Conservation (phyloP, 163 green algal species). For the Scenedesmus sp. region DNA sequence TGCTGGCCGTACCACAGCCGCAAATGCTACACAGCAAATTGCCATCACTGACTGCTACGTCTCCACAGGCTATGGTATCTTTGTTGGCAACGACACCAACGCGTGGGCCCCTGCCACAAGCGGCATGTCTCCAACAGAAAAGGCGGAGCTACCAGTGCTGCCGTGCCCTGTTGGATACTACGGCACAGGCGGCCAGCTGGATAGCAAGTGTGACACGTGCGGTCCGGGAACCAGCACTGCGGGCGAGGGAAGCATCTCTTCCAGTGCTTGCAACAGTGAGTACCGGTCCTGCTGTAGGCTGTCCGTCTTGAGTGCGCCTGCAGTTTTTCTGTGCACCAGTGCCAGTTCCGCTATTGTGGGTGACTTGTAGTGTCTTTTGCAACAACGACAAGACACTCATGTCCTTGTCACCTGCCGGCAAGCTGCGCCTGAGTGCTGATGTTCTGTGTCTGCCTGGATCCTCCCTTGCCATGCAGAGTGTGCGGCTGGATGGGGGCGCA, state of each 20-base stretch:
- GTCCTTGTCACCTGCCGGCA: neutral
- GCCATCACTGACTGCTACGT: conserved; percentile 6
- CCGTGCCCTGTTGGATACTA: neutral
- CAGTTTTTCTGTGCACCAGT: too few relatives aligned
- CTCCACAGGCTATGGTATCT: neutral
- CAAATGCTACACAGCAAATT: neutral
- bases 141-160: neutral
- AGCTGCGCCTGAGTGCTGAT: neutral
- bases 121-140: too few relatives aligned
- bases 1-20: neutral
- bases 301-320: too few relatives aligned
- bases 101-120: neutral
- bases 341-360: too few relatives aligned
- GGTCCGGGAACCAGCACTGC: neutral
- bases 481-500: neutral
- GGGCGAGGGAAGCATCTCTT: neutral
- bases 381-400: too few relatives aligned
- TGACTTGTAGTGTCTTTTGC: too few relatives aligned
- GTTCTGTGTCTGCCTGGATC: neutral
- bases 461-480: too few relatives aligned
- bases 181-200: neutral
- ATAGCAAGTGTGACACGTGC: neutral
- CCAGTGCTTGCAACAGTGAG: neutral
- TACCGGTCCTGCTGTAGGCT: neutral
- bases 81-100: neutral